phyloP scores from a whole-genome alignment of 2,329 filamentous ascomycete species.

The Neofusicoccum parvum region DNA sequence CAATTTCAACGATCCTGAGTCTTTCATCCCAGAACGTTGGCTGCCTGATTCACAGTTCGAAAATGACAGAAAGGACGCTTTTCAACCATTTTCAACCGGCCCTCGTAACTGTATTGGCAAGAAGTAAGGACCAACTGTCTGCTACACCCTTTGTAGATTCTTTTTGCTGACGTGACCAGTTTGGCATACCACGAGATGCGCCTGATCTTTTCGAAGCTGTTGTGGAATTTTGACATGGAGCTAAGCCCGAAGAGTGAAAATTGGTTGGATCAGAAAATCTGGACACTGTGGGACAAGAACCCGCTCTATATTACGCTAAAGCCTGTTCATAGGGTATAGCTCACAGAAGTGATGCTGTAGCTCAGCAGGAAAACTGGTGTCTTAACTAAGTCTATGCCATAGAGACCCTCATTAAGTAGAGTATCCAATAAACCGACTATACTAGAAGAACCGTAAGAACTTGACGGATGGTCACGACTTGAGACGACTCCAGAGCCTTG shows the following conservation, averaged over 20 bases:
- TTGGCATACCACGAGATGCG: slow-evolving; percentile 46
- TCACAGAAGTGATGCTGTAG: too few relatives aligned
- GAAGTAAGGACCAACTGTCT: slow-evolving; percentile 31
- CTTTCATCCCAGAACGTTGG: slow-evolving; percentile 48
- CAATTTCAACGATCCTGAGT: slow-evolving; percentile 39
- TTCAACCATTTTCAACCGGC: slow-evolving; percentile 50
- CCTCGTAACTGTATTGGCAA: slow-evolving; percentile 42
- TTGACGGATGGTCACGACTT: too few relatives aligned
- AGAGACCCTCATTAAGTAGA: too few relatives aligned
- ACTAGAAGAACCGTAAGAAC: too few relatives aligned
- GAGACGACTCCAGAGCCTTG: too few relatives aligned
- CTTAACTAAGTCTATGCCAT: too few relatives aligned
- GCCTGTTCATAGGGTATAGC: background rate
- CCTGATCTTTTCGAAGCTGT: slow-evolving; percentile 39
- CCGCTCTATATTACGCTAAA: slow-evolving; percentile 32
- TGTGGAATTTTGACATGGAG: slow-evolving; percentile 43
- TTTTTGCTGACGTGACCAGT: slow-evolving; percentile 12
- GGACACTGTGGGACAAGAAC: slow-evolving; percentile 41
- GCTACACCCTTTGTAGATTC: background rate
- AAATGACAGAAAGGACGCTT: slow-evolving; percentile 35
- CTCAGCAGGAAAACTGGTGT: too few relatives aligned
- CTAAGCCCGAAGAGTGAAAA: slow-evolving; percentile 35
- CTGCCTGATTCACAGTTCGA: slow-evolving; percentile 30
- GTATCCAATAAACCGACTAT: too few relatives aligned
- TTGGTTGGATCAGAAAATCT: slow-evolving; percentile 35